phyloP scores from a whole-genome alignment of 371 early-diverging fungal species.

The Mortierella sp. region DNA sequence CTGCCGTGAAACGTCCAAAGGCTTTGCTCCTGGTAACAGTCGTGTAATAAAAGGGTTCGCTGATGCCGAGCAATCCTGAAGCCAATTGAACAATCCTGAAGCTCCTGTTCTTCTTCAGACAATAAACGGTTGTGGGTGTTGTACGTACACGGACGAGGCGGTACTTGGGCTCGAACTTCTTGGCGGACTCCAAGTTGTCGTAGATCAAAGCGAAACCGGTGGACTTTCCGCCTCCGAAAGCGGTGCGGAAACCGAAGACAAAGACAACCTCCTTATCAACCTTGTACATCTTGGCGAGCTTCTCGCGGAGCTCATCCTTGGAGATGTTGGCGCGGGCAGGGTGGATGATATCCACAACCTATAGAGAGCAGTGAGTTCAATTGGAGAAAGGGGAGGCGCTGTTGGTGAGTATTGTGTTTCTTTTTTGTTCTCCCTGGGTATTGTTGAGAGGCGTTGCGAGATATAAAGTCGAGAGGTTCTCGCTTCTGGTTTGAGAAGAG shows the following conservation, averaged over 20 bases:
- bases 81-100: no score
- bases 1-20: no score
- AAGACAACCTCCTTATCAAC: conserved; percentile 91
- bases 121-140: no score
- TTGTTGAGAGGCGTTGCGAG: no score
- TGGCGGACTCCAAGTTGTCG: conserved; percentile 94
- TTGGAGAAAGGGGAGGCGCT: not conserved
- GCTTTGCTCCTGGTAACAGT: no score
- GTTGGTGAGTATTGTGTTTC: not conserved
- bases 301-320: conserved; percentile 94
- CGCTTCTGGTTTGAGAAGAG: no score
- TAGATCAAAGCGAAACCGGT: conserved; percentile 98
- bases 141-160: conserved; percentile 84
- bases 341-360: conserved; percentile 95
- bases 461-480: no score
- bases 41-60: no score
- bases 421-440: no score
- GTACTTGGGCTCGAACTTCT: conserved; percentile 99
- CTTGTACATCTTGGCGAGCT: conserved; percentile 98
- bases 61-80: no score
- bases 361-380: no score
- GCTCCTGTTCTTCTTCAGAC: no score
- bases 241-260: conserved; percentile 96
- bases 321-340: conserved; percentile 93
- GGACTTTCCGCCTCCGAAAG: conserved; percentile 98